Evolutionary conservation across 352 stramenopile genomes (phyloP).

Genomic region (Phytophthora palmivora): DNA sequence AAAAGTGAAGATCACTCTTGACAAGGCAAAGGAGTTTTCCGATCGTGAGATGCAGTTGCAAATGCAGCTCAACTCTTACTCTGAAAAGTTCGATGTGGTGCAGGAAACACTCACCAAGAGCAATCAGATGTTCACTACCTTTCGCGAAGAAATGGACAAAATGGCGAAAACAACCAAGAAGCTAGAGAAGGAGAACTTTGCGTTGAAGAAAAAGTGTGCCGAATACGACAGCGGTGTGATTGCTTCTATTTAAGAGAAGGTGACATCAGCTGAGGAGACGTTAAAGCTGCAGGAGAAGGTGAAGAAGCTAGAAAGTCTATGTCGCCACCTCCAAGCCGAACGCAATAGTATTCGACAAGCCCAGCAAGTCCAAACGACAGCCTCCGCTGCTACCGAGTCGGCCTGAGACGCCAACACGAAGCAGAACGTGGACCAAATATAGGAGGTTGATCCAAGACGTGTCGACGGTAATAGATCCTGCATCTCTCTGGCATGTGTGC

Average conservation of each 20-base stretch:
- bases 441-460: conserved; percentile 23
- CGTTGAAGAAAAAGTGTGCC: conserved; percentile 84
- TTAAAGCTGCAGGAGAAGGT: conserved; percentile 84
- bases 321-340: conserved; percentile 83
- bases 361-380: conserved; percentile 30
- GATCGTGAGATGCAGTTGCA: conserved; percentile 80
- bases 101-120: conserved; percentile 88
- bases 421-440: conserved; percentile 22
- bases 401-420: conserved; percentile 16
- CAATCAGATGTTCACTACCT: conserved; percentile 87
- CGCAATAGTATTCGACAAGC: conserved; percentile 59
- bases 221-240: conserved; percentile 83
- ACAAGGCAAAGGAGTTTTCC: conserved; percentile 85
- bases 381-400: conserved; percentile 31
- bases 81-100: conserved; percentile 86
- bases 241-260: conserved; percentile 77
- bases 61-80: conserved; percentile 82
- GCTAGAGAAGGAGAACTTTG: conserved; percentile 85
- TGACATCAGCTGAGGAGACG: conserved; percentile 62
- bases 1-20: conserved; percentile 76
- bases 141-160: conserved; percentile 90
- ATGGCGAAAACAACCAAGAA: conserved; percentile 90
- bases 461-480: conserved; percentile 42
- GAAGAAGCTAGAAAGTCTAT: conserved; percentile 85
- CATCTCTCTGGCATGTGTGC: conserved; percentile 2